Base-by-base conservation (phyloP, 164 flowering plant species). In the Sedum album region DNA sequence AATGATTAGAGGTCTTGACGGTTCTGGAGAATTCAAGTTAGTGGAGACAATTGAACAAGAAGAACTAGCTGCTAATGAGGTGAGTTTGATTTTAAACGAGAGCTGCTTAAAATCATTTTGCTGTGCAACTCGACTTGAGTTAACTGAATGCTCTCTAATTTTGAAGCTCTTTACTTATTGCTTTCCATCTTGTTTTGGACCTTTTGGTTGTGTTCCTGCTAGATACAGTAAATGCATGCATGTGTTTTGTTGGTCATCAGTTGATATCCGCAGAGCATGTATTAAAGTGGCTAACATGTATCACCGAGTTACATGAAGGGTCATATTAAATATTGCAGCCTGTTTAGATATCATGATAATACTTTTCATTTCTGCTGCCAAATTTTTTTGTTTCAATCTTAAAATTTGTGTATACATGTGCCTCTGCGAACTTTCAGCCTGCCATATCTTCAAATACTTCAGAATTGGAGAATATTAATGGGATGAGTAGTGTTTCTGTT, bases 41-140 rank as follows among this genome's bases (percentile, higher is more conserved):
- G 46, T 73, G 69, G n/a, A 25, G 67, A 67, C 61, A 41, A 68
- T n/a, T 21, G 57, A 78, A 60, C 33, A 69, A 55, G 3, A 67
- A 42, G 76, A 68, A 46, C 38, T 35, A 35, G 57, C 55, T 66
- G 69, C 31, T 65, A 51, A 21, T 49, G 68, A 78, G 82, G 83
- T 81, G 66, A 70, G 46, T 49, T 48, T 28, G 61, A 25, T 55
- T 41, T 55, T 1, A 55, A 55, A 9, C 10, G 9, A 10, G 18
- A 25, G 31, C 11, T 55, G 0, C 13, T n/a, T n/a, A n/a, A n/a
- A n/a, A 20, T 21, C 39, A 8, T 44, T 11, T 46, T 67, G 4
- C 46, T 41, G 15, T 41, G 2, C 46, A 41, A 11, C 46, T 7
- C 46, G 46, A 13, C 5, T 41, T 41, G 11, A 41, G 15, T 14